phyloP scores from a whole-genome alignment of 441 rosid species.

The Adansonia rubrostipa region DNA sequence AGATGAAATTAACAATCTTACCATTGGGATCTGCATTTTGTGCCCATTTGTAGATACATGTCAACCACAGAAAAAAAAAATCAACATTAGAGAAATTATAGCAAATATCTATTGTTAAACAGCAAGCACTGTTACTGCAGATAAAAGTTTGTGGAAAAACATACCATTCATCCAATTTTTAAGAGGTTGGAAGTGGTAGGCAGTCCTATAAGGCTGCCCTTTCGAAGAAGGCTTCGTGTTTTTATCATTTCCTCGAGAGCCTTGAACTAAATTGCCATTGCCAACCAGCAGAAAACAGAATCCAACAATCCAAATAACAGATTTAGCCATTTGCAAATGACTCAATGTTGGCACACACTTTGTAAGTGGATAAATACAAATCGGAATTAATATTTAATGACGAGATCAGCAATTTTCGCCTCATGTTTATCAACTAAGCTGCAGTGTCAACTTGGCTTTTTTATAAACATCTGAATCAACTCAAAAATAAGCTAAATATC shows the following conservation, averaged over 20 bases:
- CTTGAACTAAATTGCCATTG: slow-evolving; percentile 22
- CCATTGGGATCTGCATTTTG: slow-evolving; percentile 27
- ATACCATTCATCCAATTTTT: slow-evolving; percentile 34
- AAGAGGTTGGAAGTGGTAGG: slow-evolving; percentile 34
- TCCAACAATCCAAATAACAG: slow-evolving; percentile 14
- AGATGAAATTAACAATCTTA: background rate
- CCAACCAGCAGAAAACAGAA: slow-evolving; percentile 25
- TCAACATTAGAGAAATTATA: background rate
- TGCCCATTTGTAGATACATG: slow-evolving; percentile 10
- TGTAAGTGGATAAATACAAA: background rate
- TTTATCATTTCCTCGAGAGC: background rate
- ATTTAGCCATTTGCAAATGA: background rate
- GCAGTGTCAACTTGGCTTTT: slow-evolving; percentile 1
- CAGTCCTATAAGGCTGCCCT: slow-evolving; percentile 29
- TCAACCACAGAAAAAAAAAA: background rate
- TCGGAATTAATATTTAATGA: background rate
- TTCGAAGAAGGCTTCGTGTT: background rate
- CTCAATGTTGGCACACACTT: background rate
- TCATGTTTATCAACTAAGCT: no score
- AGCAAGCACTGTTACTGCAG: background rate
- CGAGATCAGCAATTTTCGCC: background rate
- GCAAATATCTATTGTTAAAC: background rate
- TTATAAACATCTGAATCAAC: background rate
- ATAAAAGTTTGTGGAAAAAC: background rate
- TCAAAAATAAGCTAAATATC: background rate